phyloP scores from a whole-genome alignment of 1,284 basidiomycete genomes.

The Austroboletus novae-zelandiae region DNA sequence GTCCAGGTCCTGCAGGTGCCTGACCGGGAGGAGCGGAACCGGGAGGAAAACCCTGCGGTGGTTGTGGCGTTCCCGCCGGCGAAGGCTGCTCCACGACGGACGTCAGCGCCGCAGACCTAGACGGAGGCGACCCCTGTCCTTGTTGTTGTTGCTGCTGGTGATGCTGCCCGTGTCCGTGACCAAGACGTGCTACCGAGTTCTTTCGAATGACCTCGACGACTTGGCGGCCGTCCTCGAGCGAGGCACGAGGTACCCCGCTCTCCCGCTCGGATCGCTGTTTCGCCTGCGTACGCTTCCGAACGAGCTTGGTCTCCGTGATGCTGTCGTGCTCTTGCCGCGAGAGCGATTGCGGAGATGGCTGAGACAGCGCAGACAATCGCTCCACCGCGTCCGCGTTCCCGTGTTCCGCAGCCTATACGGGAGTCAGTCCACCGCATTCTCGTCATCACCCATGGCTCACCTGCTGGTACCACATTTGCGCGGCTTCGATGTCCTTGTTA shows the following conservation, averaged over 20 bases:
- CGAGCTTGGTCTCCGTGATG: slow-evolving; percentile 76
- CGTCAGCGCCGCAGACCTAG: neutral
- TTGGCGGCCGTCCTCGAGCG: slow-evolving; percentile 22
- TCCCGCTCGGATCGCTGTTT: slow-evolving; percentile 62
- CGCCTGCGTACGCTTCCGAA: slow-evolving; percentile 82
- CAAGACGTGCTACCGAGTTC: slow-evolving; percentile 32
- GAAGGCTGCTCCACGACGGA: slow-evolving; percentile 17
- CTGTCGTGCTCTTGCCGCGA: slow-evolving; percentile 79
- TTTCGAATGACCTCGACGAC: slow-evolving; percentile 43
- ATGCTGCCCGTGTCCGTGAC: neutral
- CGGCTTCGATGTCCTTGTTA: slow-evolving; percentile 60
- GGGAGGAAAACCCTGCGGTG: slow-evolving; percentile 1
- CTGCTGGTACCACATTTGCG: slow-evolving; percentile 69
- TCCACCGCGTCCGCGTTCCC: slow-evolving; percentile 80
- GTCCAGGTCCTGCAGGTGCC: neutral
- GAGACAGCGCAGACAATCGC: slow-evolving; percentile 69
- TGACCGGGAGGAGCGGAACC: neutral
- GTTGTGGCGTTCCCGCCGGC: slow-evolving; percentile 5
- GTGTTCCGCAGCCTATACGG: slow-evolving; percentile 64
- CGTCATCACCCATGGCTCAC: slow-evolving; percentile 35
- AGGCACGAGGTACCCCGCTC: slow-evolving; percentile 15
- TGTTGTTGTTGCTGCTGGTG: too few relatives aligned
- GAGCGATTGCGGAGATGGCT: slow-evolving; percentile 57
- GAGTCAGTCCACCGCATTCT: neutral
- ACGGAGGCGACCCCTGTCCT: neutral